These are phyloP conservation scores for Solanum verrucosum DNA, from an alignment of 257 asterid species.

Conservation along the genomic window DNA sequence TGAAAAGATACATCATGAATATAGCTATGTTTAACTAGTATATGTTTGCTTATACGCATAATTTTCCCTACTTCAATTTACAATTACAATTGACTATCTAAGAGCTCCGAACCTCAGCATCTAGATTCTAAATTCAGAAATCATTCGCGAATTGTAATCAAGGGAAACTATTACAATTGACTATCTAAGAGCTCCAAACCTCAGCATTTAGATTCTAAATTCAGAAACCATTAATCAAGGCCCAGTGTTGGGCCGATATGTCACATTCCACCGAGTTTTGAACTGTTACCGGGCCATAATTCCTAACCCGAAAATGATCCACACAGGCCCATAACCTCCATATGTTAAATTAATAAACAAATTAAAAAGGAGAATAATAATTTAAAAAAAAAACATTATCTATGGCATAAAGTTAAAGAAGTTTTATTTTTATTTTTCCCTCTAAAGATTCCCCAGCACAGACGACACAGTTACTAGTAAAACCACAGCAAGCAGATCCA, in stretches of 20 bases:
- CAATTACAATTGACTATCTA: too few species aligned
- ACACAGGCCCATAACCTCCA: not conserved
- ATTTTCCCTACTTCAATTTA: too few species aligned
- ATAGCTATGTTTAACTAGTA: too few species aligned
- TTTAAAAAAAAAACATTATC: not conserved
- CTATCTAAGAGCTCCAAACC: not conserved
- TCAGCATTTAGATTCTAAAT: not conserved
- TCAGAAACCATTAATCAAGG: not conserved
- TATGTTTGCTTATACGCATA: too few species aligned
- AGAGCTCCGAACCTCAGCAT: not conserved
- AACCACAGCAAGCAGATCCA: constrained; percentile 35
- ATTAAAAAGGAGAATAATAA: not conserved
- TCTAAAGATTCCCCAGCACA: not conserved
- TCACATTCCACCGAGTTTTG: not conserved
- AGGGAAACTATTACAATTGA: too few species aligned
- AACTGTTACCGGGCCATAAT: not conserved
- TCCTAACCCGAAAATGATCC: not conserved
- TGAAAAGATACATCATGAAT: too few species aligned
- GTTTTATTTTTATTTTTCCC: not conserved
- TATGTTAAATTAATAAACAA: not conserved
- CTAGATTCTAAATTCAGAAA: not conserved
- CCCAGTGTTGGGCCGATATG: not conserved
- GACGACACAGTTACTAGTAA: not conserved
- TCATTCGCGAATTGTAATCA: not conserved
- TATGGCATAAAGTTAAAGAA: not conserved